phyloP scores from a whole-genome alignment of 2,329 filamentous ascomycete genomes.

The Alternaria conjuncta region DNA sequence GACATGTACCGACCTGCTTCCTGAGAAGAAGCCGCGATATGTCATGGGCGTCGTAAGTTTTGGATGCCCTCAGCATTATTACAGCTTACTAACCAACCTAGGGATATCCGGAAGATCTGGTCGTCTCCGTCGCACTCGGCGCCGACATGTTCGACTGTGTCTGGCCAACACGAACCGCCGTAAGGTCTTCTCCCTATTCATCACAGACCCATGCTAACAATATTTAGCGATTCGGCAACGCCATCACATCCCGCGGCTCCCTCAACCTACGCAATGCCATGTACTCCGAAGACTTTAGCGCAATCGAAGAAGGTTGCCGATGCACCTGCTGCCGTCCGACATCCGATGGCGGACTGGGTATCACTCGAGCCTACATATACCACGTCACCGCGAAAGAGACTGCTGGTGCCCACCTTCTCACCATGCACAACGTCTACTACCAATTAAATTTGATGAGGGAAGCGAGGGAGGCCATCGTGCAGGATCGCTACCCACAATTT shows the following conservation, averaged over 20 bases:
- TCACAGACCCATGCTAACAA: neutral
- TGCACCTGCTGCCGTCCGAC: constrained; percentile 77
- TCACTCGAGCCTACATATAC: constrained; percentile 88
- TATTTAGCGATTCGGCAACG: constrained; percentile 82
- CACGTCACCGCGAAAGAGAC: constrained; percentile 96
- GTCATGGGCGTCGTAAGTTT: constrained; percentile 86
- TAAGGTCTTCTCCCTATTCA: constrained; percentile 43
- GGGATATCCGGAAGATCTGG: constrained; percentile 93
- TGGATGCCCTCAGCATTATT: neutral
- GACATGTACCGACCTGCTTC: constrained; percentile 83
- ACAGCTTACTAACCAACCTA: constrained; percentile 38
- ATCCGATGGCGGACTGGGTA: constrained; percentile 73
- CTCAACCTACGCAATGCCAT: constrained; percentile 80
- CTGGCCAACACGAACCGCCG: constrained; percentile 93
- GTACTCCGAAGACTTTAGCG: constrained; percentile 80
- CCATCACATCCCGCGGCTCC: constrained; percentile 80
- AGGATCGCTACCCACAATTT: constrained; percentile 80
- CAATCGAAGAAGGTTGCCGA: constrained; percentile 81
- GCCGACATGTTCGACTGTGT: constrained; percentile 99
- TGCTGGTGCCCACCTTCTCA: constrained; percentile 82
- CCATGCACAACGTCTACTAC: constrained; percentile 96
- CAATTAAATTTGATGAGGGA: constrained; percentile 82
- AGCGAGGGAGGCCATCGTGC: constrained; percentile 77
- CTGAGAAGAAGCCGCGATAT: constrained; percentile 93
- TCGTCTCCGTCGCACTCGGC: constrained; percentile 90